A percentile compares a stretch with the other conserved stretches of the same genome.
These are phyloP conservation scores for Brasenia schreberi DNA, from an alignment of 164 flowering plant species.

Conservation along the genomic window DNA sequence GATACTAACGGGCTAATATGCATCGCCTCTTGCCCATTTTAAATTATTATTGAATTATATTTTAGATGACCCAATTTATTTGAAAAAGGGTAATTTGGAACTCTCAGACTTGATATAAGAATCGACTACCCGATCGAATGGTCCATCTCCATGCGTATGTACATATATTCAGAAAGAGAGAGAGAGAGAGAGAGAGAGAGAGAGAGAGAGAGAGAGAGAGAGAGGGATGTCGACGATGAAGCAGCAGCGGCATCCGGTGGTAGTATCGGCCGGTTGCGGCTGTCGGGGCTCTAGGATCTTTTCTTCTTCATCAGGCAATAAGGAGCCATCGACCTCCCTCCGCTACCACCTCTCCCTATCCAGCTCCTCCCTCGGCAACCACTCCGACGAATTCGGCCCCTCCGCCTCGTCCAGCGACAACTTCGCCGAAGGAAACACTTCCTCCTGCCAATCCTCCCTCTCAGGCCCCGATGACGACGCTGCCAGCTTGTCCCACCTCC, in stretches of 20 bases:
- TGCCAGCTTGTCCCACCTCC: slow-evolving; percentile 9
- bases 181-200: not conserved
- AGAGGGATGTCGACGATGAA: slow-evolving; percentile 11
- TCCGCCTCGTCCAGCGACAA: not conserved
- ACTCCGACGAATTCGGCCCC: slow-evolving; percentile 8
- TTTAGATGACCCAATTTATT: too few species aligned
- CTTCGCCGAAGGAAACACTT: slow-evolving; percentile 30
- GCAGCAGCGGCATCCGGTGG: slow-evolving; percentile 24
- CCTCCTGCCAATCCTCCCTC: slow-evolving; percentile 27
- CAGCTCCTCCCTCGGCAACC: not conserved
- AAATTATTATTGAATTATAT: too few species aligned
- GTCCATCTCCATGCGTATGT: too few species aligned
- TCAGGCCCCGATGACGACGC: slow-evolving; percentile 35
- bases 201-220: too few species aligned
- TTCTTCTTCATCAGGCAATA: not conserved
- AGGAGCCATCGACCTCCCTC: not conserved
- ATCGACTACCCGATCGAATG: too few species aligned
- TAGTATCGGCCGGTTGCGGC: slow-evolving; percentile 35
- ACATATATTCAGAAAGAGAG: too few species aligned
- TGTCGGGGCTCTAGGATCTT: slow-evolving; percentile 6
- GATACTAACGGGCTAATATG: too few species aligned
- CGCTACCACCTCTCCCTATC: not conserved
- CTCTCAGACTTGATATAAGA: too few species aligned
- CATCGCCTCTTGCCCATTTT: too few species aligned
- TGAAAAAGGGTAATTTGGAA: too few species aligned